Base-by-base conservation (phyloP, 371 early-diverging fungal species). In the Lichtheimia ornata region DNA sequence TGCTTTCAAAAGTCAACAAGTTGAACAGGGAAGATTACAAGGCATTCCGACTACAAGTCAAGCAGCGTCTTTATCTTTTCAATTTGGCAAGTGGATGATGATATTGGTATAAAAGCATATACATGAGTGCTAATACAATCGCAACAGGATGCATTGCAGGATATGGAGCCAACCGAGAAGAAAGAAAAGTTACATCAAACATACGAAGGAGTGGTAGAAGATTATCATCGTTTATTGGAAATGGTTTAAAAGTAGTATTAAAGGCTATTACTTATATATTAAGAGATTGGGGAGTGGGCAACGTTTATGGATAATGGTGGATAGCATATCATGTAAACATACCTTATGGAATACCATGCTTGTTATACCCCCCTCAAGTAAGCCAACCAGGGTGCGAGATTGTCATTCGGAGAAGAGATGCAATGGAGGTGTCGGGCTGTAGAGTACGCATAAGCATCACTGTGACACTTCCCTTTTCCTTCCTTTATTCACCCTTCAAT, bases 11-110 rank as follows among this genome's bases (percentile, higher is more conserved):
- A 14, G 57, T 93, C 45, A 81, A 87, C 64, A 78, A 77, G 50
- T 58, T 73, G 25, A 77, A 88, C 49, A 72, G 72, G 25, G 70
- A 66, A 0, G 83, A 66, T 20, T 84, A 82, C 59, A 79, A 77
- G 53, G 68, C 67, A 12, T 93, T 88, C 72, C 71, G 94, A 56
- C 68, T 95, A 49, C 89, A 87, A 64, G 92, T 96, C 15, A 96
- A 96, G 73, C 76, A 83, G 53, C 74, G 96, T 40, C 73, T 96
- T 17, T 96, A 87, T 70, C 69, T 77, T 25, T 89, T 89, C 59
- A 94, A 95, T 71, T 72, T 79, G 67, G 90, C 84, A 76, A 65
- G 74, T 63, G 14, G 13, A 43, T 22, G 22, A 49, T 20, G 22
- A 5, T 12, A 45, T 20, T 1, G 3, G 12, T 51, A 15, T 24